Base-by-base conservation (phyloP, 2,329 filamentous ascomycete genomes). In the Aureobasidium melanogenum region DNA sequence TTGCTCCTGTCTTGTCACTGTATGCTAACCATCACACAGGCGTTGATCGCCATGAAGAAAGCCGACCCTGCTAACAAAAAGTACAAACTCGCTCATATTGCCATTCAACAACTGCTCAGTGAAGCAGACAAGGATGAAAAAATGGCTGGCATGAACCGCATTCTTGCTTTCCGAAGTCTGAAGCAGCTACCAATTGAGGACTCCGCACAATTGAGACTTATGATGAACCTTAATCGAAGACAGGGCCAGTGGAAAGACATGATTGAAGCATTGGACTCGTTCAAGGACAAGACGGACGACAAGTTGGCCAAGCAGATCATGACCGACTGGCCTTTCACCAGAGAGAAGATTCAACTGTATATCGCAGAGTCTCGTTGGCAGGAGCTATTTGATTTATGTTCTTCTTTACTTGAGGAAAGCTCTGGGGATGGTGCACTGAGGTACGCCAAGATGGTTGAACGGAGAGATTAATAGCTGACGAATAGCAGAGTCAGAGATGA, bases 31-130 rank as follows among this genome's bases (percentile, higher is more conserved):
- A 8, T 34, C 36, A 44, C 34, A 44, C 68, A 72, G 61, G 64
- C 70, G 14, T 63, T 73, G 30, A 71, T 73, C 28, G 68, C 70
- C 47, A 58, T 72, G 54, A 73, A 72, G 56, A 65, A 65, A 12
- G 56, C 69, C 8, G 65, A 67, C 54, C 70, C 70, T 0, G 65
- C 64, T 56, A 69, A 73, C 60, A 64, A 69, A 14, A 62, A 65
- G 7, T 62, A 70, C 22, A 72, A 71, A 62, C 68, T 73, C 66
- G 71, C 71, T 2, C 71, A 73, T 32, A 59, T 62, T n/a, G 61
- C 61, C 17, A 28, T 62, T 14, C 61, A 59, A 30, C 61, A 62
- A 26, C 17, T 62, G 1, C 17, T 56, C 4, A 56, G 43, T n/a
- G 61, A 62, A 34, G 46, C 54, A 26, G 61, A 57, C 19, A 58